A percentile compares a stretch with the other conserved stretches of the same genome.
Evolutionary conservation across 495 filamentous ascomycete genomes (phyloP).

Genomic region (Podospora comata): DNA sequence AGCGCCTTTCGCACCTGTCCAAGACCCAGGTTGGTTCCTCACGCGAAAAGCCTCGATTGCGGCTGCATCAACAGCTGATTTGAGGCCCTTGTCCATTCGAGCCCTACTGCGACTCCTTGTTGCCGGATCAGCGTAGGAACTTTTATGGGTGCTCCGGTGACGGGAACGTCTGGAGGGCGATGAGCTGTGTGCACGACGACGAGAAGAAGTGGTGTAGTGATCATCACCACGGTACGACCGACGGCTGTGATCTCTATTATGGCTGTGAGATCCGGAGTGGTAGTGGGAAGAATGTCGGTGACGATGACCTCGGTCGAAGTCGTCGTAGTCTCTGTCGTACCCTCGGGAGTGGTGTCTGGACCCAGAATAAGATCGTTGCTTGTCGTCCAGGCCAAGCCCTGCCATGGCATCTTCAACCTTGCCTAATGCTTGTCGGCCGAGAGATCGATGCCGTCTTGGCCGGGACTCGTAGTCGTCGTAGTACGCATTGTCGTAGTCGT

Average conservation of each 20-base stretch:
- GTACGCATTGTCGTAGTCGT: conserved; percentile 18
- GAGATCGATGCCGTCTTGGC: conserved; percentile 25
- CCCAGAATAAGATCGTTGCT: background rate
- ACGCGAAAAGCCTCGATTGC: conserved; percentile 43
- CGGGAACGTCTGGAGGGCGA: conserved; percentile 6
- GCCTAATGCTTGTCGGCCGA: conserved; percentile 26
- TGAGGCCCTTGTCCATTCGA: conserved; percentile 16
- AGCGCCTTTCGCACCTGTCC: conserved; percentile 39
- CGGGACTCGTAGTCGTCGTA: conserved; percentile 15
- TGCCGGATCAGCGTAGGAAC: background rate
- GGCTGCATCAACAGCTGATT: conserved; percentile 40
- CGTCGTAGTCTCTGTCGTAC: background rate
- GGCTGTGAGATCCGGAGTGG: conserved; percentile 7
- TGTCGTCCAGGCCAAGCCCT: conserved; percentile 16
- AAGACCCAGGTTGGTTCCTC: conserved; percentile 42
- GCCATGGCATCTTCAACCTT: conserved; percentile 24
- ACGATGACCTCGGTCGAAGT: background rate
- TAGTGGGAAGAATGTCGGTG: conserved; percentile 5
- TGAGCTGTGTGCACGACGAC: conserved; percentile 15
- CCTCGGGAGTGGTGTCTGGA: conserved; percentile 8
- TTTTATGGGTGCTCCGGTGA: conserved; percentile 2
- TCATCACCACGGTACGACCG: conserved; percentile 3
- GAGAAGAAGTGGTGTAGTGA: background rate
- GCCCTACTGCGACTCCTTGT: conserved; percentile 6
- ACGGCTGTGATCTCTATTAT: conserved; percentile 2